Evolutionary conservation across 192 early-diverging fungal genomes (phyloP).

Genomic region (Gaertneriomyces semiglobifer): DNA sequence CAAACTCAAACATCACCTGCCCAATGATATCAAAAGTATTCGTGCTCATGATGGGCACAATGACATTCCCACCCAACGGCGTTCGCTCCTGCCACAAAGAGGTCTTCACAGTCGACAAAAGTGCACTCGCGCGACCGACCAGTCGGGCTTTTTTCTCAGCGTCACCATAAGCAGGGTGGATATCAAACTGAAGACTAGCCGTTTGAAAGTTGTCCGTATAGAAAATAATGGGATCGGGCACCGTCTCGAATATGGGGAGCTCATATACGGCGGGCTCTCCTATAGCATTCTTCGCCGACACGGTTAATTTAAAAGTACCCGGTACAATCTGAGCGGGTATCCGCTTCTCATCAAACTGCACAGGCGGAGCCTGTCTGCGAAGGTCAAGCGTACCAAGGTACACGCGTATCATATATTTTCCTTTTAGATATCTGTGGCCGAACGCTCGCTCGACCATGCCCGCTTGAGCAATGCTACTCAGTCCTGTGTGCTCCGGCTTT

Average conservation of each 20-base stretch:
- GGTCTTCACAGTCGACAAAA: conserved; percentile 51
- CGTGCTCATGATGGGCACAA: conserved; percentile 54
- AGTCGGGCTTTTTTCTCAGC: conserved; percentile 35
- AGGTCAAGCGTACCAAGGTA: conserved; percentile 62
- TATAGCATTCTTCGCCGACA: conserved; percentile 57
- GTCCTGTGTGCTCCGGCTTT: not conserved
- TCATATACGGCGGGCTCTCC: conserved; percentile 57
- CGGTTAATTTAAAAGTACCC: conserved; percentile 42
- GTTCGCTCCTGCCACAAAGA: conserved; percentile 39
- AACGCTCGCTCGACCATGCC: conserved; percentile 49
- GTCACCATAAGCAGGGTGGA: conserved; percentile 55
- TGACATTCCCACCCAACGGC: conserved; percentile 51
- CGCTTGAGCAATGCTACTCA: conserved; percentile 26
- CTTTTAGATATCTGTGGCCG: conserved; percentile 60
- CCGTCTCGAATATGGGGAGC: conserved; percentile 48
- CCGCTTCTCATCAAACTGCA: conserved; percentile 40
- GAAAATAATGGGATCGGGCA: conserved; percentile 57
- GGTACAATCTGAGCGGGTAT: conserved; percentile 28
- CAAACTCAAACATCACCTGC: conserved; percentile 54
- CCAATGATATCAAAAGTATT: conserved; percentile 55
- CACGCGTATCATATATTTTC: conserved; percentile 60
- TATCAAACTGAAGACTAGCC: conserved; percentile 54
- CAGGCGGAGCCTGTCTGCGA: conserved; percentile 43
- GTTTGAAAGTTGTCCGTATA: conserved; percentile 46
- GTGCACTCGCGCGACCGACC: conserved; percentile 54